Conservation (phyloP, 1,139 yeast species). For the Sporopachydermia cereana region DNA sequence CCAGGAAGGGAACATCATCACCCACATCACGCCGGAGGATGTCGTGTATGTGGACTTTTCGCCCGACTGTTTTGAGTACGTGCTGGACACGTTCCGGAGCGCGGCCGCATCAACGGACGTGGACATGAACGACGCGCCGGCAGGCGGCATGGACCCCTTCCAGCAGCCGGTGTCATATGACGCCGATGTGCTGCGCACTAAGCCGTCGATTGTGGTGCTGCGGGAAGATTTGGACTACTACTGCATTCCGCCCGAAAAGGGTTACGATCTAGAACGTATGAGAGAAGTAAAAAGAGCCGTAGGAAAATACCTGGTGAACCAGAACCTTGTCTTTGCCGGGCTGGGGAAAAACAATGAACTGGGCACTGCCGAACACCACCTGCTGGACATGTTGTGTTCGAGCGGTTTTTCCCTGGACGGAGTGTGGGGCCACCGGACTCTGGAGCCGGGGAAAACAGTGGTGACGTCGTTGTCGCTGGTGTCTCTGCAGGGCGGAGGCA, state of each 20-base stretch:
- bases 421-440: constrained; percentile 77
- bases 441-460: constrained; percentile 81
- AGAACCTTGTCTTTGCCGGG: constrained; percentile 65
- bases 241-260: constrained; percentile 64
- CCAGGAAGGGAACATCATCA: constrained; percentile 59
- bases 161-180: constrained; percentile 13
- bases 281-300: constrained; percentile 57
- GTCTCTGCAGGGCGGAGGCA: constrained; percentile 32
- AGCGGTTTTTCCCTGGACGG: constrained; percentile 69
- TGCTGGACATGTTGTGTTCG: constrained; percentile 88
- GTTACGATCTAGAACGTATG: constrained; percentile 30
- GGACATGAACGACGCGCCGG: constrained; percentile 8
- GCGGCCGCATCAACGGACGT: constrained; percentile 25
- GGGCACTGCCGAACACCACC: constrained; percentile 91
- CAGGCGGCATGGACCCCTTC: background rate
- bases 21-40: constrained; percentile 66
- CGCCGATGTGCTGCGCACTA: constrained; percentile 53
- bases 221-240: constrained; percentile 92
- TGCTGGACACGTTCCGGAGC: constrained; percentile 49
- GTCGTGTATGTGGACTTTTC: constrained; percentile 65
- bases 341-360: constrained; percentile 37
- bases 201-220: constrained; percentile 86
- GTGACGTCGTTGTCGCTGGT: constrained; percentile 77
- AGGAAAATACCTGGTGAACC: constrained; percentile 46
- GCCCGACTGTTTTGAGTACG: constrained; percentile 76